Evolutionary conservation across 306 rosid species (phyloP), one percentile per base, ranked within the genome.

Genomic region (Mucuna pruriens): DNA sequence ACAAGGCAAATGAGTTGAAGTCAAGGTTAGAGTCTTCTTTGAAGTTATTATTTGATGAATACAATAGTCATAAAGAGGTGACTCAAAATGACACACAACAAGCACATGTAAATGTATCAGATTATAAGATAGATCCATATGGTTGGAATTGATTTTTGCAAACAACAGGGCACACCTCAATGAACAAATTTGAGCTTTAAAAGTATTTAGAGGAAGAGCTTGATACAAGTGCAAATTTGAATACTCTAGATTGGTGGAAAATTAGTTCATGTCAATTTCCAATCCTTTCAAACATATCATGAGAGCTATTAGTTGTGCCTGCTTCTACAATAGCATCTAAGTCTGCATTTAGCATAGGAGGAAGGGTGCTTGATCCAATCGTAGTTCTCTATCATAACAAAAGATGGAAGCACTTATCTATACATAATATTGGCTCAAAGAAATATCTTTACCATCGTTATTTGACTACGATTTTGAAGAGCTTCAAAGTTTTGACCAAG

Each of bases 301-400:
- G 63, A 49, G 82, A 65, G 9, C 49, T 77, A 9, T 34, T 65
- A 66, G 75, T 75, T n/a, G 22, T 77, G 15, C 82, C 66, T 19
- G 46, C 65, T 33, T 65, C 66, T 3, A 23, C 54, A 5, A 3
- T 49, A 39, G 8, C 8, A 0, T 5, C 42, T 5, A 1, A 38
- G 7, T 38, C 6, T 38, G 42, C 9, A 4, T 38, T 38, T 38
- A 38, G 7, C 7, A 38, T 38, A 1, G 42, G 7, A 4, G 42
- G 42, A 38, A 38, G 9, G 42, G 9, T 38, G 42, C 8, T 38
- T 38, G 42, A 38, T 38, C 42, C 42, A 5, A 38, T 38, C 42
- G 9, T 38, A 38, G 42, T 38, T 38, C 42, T 9, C 7, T 38
- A 7, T 5, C 42, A 38, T 9, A 38, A 38, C 1, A n/a, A n/a